Base-by-base conservation (phyloP, 768 basidiomycete genomes). In the Hygrocybe coccinea region DNA sequence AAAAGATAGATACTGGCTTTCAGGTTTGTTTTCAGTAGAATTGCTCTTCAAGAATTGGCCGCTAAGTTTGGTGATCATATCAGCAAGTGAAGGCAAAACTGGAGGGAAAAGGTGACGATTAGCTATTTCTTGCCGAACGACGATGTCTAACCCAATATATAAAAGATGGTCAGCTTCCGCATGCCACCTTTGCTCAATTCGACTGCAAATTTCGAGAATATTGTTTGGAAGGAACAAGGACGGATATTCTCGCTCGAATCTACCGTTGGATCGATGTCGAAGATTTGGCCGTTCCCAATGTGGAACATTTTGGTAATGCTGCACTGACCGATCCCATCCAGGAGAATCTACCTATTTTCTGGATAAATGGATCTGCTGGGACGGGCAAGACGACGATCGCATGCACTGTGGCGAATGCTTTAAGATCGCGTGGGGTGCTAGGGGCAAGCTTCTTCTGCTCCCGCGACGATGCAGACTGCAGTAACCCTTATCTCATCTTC, bases 361-460 rank as follows among this genome's bases (percentile, higher is more conserved):
- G n/a, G n/a, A n/a, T n/a, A n/a, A n/a, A n/a, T n/a, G n/a, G n/a
- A n/a, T n/a, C n/a, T n/a, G n/a, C n/a, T n/a, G n/a, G n/a, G n/a
- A n/a, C n/a, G n/a, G n/a, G 68, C 2, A 69, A 69, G 50, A 60
- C 64, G 4, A 64, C 65, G 5, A 60, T 70, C 11, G 61, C 62
- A 10, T 66, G 62, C 22, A 65, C 67, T 5, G 60, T 65, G 17
- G 64, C 67, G 7, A 63, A 65, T 15, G 14, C 14, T 1, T 60
- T 65, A 24, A 60, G 39, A 52, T 56, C 41, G 34, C 21, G 22
- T 33, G 58, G 54, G 15, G 49, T 14, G 5, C 63, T 73, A 9
- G 68, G 67, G 29, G 71, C 68, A 0, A 69, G 67, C 46, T 74
- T 71, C 59, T 74, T 74, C 57, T 72, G 74, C 60, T 72, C 67